These are phyloP conservation scores for Tricholoma sp. DNA, from an alignment of 768 basidiomycete species.

Conservation along the genomic window DNA sequence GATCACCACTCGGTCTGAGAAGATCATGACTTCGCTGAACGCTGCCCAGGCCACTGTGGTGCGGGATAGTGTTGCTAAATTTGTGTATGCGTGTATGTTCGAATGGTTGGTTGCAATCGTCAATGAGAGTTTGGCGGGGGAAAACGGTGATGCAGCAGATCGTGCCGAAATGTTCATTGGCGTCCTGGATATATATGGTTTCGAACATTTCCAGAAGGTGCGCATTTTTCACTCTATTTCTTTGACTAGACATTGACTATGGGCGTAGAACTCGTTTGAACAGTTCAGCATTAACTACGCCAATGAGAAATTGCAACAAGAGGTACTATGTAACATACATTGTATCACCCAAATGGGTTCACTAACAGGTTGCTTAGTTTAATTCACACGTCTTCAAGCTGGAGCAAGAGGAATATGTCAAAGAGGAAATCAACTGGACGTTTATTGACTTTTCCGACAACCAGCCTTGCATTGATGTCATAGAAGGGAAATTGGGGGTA, in stretches of 20 bases:
- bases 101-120: constrained; percentile 98
- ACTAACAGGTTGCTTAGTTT: constrained; percentile 51
- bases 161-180: constrained; percentile 98
- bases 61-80: constrained; percentile 95
- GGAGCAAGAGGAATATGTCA: constrained; percentile 98
- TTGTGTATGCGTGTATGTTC: constrained; percentile 97
- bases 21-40: constrained; percentile 86
- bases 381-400: constrained; percentile 99
- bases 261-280: constrained; percentile 76
- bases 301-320: constrained; percentile 96
- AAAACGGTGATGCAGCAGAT: constrained; percentile 84
- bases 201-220: constrained; percentile 96
- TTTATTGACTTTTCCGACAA: constrained; percentile 99
- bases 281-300: constrained; percentile 99
- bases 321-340: constrained; percentile 45
- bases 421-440: constrained; percentile 98
- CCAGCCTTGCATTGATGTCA: constrained; percentile 97
- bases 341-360: neutral
- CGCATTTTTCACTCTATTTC: constrained; percentile 25
- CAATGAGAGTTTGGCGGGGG: constrained; percentile 96
- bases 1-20: constrained; percentile 89
- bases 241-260: neutral
- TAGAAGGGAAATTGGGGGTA: constrained; percentile 95
- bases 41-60: constrained; percentile 90
- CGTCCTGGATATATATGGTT: constrained; percentile 96